Evolutionary conservation across 2,329 filamentous ascomycete genomes (phyloP).

Genomic region (Lachnellula arida): DNA sequence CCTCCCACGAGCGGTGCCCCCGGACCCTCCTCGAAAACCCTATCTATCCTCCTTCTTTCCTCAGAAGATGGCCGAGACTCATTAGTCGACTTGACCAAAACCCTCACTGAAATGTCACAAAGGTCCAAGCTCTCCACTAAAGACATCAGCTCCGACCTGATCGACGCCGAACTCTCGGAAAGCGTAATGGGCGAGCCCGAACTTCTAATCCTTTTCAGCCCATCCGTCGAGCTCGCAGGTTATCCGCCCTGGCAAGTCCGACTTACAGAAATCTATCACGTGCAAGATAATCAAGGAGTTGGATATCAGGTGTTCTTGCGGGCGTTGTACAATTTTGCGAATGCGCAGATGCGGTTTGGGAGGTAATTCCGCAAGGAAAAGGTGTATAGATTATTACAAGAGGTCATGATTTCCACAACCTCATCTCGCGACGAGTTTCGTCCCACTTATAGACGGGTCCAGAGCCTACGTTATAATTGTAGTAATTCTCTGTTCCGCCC

Average conservation of each 20-base stretch:
- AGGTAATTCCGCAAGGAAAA: slow-evolving; percentile 19
- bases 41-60: slow-evolving; percentile 73
- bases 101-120: slow-evolving; percentile 92
- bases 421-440: slow-evolving; percentile 42
- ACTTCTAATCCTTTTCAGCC: slow-evolving; percentile 80
- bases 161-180: slow-evolving; percentile 81
- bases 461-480: slow-evolving; percentile 73
- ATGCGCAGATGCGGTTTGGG: slow-evolving; percentile 76
- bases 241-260: slow-evolving; percentile 97
- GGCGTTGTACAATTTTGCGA: slow-evolving; percentile 77
- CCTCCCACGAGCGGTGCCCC: slow-evolving; percentile 39
- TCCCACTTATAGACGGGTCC: slow-evolving; percentile 69
- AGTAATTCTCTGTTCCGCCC: slow-evolving; percentile 76
- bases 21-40: slow-evolving; percentile 36
- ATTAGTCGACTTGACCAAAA: slow-evolving; percentile 91
- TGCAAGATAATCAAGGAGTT: slow-evolving; percentile 73
- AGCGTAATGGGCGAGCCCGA: slow-evolving; percentile 85
- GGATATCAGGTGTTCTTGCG: slow-evolving; percentile 92
- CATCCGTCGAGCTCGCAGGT: slow-evolving; percentile 76
- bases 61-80: slow-evolving; percentile 87
- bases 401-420: slow-evolving; percentile 22
- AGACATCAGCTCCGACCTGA: slow-evolving; percentile 80
- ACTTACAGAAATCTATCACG: slow-evolving; percentile 86
- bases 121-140: slow-evolving; percentile 72
- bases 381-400: not conserved